Conservation (phyloP, 2,329 filamentous ascomycete genomes). For the Hymenoscyphus infarciens region DNA sequence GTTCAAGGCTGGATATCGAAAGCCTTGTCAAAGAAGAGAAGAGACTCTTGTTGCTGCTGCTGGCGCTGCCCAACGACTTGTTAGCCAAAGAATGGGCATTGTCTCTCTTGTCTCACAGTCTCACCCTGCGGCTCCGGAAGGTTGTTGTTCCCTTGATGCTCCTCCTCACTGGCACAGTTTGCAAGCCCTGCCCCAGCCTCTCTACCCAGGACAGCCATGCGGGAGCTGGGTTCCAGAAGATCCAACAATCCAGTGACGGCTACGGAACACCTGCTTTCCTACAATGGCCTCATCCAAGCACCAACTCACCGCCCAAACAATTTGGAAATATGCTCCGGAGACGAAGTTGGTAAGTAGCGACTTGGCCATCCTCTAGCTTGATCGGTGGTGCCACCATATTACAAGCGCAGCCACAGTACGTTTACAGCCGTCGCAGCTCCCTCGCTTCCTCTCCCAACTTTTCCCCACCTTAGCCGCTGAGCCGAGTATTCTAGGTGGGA, state of each 20-base stretch:
- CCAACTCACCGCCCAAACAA: conserved; percentile 34
- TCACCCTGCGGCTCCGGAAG: neutral
- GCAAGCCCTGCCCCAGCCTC: neutral
- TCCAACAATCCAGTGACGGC: conserved; percentile 12
- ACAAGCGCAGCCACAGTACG: neutral
- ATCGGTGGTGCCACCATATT: neutral
- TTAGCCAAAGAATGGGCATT: conserved; percentile 12
- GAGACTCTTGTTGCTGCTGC: neutral
- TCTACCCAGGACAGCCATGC: conserved; percentile 8
- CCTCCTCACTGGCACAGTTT: neutral
- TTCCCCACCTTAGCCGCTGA: neutral
- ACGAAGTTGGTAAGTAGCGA: conserved; percentile 13
- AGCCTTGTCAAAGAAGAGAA: neutral
- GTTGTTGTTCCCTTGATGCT: conserved; percentile 7
- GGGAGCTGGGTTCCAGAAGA: conserved; percentile 26
- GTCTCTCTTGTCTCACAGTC: conserved; percentile 10
- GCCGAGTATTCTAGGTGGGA: neutral
- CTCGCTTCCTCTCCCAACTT: no score
- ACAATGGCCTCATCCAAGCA: neutral
- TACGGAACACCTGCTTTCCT: neutral
- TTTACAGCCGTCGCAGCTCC: neutral
- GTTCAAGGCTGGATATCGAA: conserved; percentile 10
- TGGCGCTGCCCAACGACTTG: conserved; percentile 23
- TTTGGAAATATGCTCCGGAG: conserved; percentile 20
- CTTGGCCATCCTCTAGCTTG: neutral